Percentiles rank a stretch among this genome's conserved stretches.
These are phyloP conservation scores for Pneumocystis sp. DNA, from an alignment of 1,139 yeast species.

Conservation along the genomic window DNA sequence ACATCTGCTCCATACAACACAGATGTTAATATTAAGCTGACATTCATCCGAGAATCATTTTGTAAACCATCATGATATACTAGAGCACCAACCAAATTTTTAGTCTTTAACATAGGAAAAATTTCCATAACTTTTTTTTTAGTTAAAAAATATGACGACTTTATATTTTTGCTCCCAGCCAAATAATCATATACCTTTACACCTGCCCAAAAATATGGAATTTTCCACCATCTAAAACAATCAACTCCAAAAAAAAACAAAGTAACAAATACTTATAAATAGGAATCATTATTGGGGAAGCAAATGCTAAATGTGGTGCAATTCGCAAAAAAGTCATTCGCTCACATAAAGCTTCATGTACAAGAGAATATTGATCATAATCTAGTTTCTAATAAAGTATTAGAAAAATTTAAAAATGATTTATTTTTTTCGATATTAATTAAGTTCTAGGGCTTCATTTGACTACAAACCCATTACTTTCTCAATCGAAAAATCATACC, in stretches of 20 bases:
- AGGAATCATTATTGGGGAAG: constrained; percentile 88
- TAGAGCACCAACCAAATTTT: constrained; percentile 72
- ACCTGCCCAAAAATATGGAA: constrained; percentile 86
- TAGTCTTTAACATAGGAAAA: constrained; percentile 77
- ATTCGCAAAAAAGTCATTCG: constrained; percentile 78
- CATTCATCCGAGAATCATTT: constrained; percentile 83
- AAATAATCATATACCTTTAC: constrained; percentile 85
- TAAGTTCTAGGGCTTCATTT: neutral
- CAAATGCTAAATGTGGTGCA: constrained; percentile 81
- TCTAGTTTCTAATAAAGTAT: constrained; percentile 33
- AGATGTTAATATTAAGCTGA: constrained; percentile 76
- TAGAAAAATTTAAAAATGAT: neutral
- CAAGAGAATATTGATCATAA: constrained; percentile 80
- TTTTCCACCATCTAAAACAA: constrained; percentile 59
- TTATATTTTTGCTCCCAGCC: constrained; percentile 79
- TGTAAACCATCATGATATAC: constrained; percentile 93
- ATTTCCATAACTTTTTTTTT: constrained; percentile 53
- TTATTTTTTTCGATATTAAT: neutral
- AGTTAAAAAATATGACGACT: constrained; percentile 60
- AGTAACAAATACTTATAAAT: constrained; percentile 41
- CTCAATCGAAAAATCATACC: constrained; percentile 26
- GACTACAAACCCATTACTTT: neutral
- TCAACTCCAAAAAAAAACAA: neutral
- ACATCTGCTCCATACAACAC: constrained; percentile 78
- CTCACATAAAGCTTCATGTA: constrained; percentile 86